Base-by-base conservation (phyloP, 345 rosid species). In the Conringia planisiliqua region DNA sequence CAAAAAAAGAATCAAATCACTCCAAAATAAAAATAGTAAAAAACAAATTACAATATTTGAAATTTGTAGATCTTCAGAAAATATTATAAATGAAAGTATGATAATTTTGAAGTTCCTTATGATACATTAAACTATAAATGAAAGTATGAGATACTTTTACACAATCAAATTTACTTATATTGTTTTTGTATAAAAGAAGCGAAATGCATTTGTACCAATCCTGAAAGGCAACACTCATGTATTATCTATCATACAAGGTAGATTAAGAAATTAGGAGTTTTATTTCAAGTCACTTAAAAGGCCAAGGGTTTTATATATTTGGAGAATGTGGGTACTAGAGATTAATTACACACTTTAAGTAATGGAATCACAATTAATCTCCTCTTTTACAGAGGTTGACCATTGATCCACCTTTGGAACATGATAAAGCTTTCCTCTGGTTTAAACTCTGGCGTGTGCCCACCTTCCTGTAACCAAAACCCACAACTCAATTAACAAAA, bases 381-480 rank as follows among this genome's bases (percentile, higher is more conserved):
- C 59, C 36, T 10, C 10, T 56, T 14, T 35, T 74, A 74, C n/a
- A 74, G 40, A 74, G 78, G 59, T 16, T 35, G 78, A 38, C 46
- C 48, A 35, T 24, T 56, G 29, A 74, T 74, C 78, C 78, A 74
- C 36, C 79, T 66, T 13, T 77, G 55, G 35, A 81, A 82, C 86
- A 87, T 83, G 16, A 84, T 69, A 17, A 24, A 58, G 24, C 86
- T 76, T 64, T 83, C 89, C 7, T 54, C 75, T 27, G 91, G 86
- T 70, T 30, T 82, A 78, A 63, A 81, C 69, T 82, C 86, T 0
- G 90, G 77, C n/a, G 86, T 82, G 81, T 86, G 91, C 3, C 90
- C 92, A 60, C 86, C 87, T 4, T 91, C 95, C 94, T 91, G 13
- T 13, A 72, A 39, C 18, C 26, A 62, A 39, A 72, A 38, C 22